A percentile compares a stretch with the other conserved stretches of the same genome.
These are phyloP conservation scores for Pisolithus tinctorius DNA, from an alignment of 768 basidiomycete species.

Conservation along the genomic window DNA sequence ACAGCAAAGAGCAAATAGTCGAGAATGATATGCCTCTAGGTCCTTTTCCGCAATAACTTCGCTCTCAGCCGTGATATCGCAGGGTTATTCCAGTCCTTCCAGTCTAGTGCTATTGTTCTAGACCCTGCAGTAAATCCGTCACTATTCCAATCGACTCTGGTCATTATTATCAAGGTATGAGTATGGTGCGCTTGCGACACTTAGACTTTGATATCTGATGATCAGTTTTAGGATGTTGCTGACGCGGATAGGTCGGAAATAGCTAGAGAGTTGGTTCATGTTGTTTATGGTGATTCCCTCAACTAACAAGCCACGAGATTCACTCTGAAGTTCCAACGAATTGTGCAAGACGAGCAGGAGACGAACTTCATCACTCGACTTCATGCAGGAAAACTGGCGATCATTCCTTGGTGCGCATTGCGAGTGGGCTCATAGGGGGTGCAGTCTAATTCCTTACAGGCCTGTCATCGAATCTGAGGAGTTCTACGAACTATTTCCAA, in stretches of 20 bases:
- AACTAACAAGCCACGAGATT: slow-evolving; percentile 28
- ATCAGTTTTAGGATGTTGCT: slow-evolving; percentile 42
- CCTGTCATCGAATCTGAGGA: slow-evolving; percentile 51
- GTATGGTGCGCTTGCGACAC: slow-evolving; percentile 4
- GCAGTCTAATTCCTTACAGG: background rate
- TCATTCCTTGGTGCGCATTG: slow-evolving; percentile 41
- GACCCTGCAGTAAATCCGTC: slow-evolving; percentile 47
- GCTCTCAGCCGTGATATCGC: slow-evolving; percentile 48
- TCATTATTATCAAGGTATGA: slow-evolving; percentile 55
- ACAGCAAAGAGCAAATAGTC: too few relatives aligned
- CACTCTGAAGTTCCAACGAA: slow-evolving; percentile 43
- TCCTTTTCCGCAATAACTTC: slow-evolving; percentile 54
- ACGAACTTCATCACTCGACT: slow-evolving; percentile 50
- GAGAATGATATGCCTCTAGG: slow-evolving; percentile 23
- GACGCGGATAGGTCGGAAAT: slow-evolving; percentile 50
- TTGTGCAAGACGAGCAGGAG: slow-evolving; percentile 47
- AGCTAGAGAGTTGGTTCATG: slow-evolving; percentile 38
- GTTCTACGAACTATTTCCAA: slow-evolving; percentile 43
- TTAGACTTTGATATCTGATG: background rate
- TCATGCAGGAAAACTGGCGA: slow-evolving; percentile 41
- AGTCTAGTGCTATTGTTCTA: slow-evolving; percentile 42
- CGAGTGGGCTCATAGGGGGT: too few relatives aligned
- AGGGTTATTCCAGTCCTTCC: slow-evolving; percentile 50
- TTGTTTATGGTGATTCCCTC: background rate
- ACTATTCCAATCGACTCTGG: slow-evolving; percentile 46